Evolutionary conservation across 2,329 filamentous ascomycete genomes (phyloP).

Genomic region (Emergomyces pasteurianus): DNA sequence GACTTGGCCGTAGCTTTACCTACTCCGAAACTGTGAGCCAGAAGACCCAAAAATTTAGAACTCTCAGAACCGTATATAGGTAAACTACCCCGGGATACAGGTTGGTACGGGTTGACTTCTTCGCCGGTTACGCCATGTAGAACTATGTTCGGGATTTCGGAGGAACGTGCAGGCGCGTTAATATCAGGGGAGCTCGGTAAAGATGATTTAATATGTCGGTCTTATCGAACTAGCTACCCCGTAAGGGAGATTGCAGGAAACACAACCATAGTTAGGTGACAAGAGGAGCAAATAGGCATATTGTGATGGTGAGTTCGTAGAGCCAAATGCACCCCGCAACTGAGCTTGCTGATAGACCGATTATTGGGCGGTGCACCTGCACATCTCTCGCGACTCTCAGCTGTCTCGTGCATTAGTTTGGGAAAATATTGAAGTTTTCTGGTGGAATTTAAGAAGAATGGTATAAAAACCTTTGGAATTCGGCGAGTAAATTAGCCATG

Average conservation of each 20-base stretch:
- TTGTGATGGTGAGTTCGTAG: background rate
- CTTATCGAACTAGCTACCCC: background rate
- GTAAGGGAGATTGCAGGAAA: background rate
- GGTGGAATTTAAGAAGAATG: background rate
- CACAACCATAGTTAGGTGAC: background rate
- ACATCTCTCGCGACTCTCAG: background rate
- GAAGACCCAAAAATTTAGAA: background rate
- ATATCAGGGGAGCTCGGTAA: background rate
- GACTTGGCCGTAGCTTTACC: background rate
- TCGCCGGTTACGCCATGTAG: background rate
- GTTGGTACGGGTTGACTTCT: too few species aligned
- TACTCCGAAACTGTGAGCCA: background rate
- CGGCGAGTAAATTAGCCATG: conserved; percentile 19
- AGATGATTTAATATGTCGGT: background rate
- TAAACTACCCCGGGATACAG: too few species aligned
- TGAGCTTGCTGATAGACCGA: background rate
- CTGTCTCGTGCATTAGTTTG: background rate
- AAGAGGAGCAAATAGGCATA: background rate
- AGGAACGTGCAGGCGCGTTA: background rate
- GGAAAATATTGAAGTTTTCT: background rate
- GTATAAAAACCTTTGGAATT: conserved; percentile 16
- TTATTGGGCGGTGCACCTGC: background rate
- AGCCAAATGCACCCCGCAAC: background rate
- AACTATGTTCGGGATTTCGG: background rate
- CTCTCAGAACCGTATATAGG: too few species aligned